Conservation (phyloP, 106 monocot species). For the Dactylorhiza incarnata region DNA sequence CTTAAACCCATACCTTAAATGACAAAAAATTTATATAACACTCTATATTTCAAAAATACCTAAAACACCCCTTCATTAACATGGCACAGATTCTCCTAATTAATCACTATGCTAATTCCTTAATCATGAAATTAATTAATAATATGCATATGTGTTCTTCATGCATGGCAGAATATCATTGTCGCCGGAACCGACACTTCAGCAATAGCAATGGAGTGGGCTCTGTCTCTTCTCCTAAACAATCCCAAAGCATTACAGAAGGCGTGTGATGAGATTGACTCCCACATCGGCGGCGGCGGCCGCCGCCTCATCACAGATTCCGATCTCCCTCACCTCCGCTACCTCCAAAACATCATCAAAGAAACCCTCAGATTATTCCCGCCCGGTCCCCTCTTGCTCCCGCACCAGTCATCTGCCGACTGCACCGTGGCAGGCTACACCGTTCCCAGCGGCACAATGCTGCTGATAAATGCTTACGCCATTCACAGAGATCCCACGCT, state of each 20-base stretch:
- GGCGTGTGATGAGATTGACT: conserved; percentile 20
- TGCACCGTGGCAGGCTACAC: conserved; percentile 16
- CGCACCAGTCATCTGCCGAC: conserved; percentile 19
- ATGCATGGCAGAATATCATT: conserved; percentile 22
- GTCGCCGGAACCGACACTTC: conserved; percentile 22
- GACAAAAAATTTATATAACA: no score
- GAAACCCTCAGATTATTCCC: conserved; percentile 31
- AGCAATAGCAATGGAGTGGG: conserved; percentile 24
- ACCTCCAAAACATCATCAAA: conserved; percentile 19
- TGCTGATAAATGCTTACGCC: conserved; percentile 23
- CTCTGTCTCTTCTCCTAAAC: conserved; percentile 26
- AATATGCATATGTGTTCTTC: no score
- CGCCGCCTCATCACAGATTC: conserved; percentile 14
- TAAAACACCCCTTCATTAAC: no score
- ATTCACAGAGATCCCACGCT: conserved; percentile 16
- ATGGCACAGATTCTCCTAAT: no score
- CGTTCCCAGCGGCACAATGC: conserved; percentile 21
- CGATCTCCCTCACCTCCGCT: conserved; percentile 26
- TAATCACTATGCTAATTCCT: no score
- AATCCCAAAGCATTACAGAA: conserved; percentile 19
- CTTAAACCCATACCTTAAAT: no score
- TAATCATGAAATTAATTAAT: no score
- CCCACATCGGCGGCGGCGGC: neutral
- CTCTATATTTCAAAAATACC: no score
- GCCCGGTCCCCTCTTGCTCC: conserved; percentile 11